Evolutionary conservation across 2,329 filamentous ascomycete species (phyloP), one percentile per base, ranked within the genome.

Genomic region (Penicillium aurantiogriseum): DNA sequence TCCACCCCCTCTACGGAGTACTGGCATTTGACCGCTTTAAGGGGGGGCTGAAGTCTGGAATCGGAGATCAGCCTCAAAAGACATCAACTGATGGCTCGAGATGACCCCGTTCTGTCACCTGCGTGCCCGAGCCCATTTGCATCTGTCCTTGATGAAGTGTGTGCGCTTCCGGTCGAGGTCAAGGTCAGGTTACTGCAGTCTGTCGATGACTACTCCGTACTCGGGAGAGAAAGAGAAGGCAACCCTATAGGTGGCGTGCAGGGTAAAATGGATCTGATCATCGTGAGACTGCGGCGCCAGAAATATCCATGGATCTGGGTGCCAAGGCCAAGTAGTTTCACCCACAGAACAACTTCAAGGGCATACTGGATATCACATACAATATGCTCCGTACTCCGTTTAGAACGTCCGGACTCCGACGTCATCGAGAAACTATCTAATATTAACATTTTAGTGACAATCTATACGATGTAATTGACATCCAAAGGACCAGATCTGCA

Each of bases 41-140:
- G 33, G 46, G 40, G 40, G 48, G 27, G 49, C 35, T 56, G 42
- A 53, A 51, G 49, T 47, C 54, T 56, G 35, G 29, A 53, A 47
- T 42, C 49, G 21, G 35, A 43, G 35, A 56, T 47, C 49, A 56
- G 49, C 54, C 54, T 52, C 49, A 46, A 42, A 52, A 33, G 8
- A 40, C 48, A 46, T 52, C 54, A 56, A 56, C 54, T 53, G 54
- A 56, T 52, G 25, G 54, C 19, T 52, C 27, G 9, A 45, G 42
- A 56, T 52, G 40, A 56, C 47, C 13, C 21, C 29, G 21, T 55
- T 45, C 27, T 40, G 54, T 52, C 54, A 52, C 54, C 54, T 23
- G 15, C 25, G 40, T 36, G 45, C 45, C 23, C 27, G 45, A 44
- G 52, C 38, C 19, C 45, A 27, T 36, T 40, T 54, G 33, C 31